A percentile compares a stretch with the other conserved stretches of the same genome.
These are phyloP conservation scores for Zygoascus flipseniorum DNA, from an alignment of 805 yeast species.

Conservation along the genomic window DNA sequence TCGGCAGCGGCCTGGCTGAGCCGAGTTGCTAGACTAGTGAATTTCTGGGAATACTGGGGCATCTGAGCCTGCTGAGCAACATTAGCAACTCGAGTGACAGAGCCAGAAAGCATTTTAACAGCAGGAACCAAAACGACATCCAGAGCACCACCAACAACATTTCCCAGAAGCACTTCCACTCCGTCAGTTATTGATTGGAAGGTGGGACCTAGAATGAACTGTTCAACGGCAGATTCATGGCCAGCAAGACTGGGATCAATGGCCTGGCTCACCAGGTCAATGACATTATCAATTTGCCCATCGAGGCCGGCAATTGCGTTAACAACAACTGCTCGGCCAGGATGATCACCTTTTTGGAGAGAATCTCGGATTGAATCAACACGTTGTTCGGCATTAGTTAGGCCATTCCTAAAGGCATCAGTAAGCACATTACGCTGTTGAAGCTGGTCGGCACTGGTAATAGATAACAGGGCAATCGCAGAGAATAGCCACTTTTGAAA, in stretches of 20 bases:
- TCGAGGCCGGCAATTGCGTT: constrained; percentile 26
- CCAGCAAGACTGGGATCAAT: constrained; percentile 21
- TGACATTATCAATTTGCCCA: constrained; percentile 26
- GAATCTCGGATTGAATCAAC: not conserved
- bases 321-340: constrained; percentile 12
- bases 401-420: not conserved
- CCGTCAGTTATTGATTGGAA: constrained; percentile 29
- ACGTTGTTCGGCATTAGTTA: constrained; percentile 15
- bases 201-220: constrained; percentile 22
- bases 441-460: not conserved
- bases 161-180: constrained; percentile 25
- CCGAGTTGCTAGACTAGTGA: constrained; percentile 10
- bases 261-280: constrained; percentile 17
- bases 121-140: constrained; percentile 23
- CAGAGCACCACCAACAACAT: constrained; percentile 8
- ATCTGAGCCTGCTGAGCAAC: constrained; percentile 17
- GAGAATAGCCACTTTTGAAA: not conserved
- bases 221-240: constrained; percentile 11
- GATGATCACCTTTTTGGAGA: constrained; percentile 1
- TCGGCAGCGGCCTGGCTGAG: constrained; percentile 1
- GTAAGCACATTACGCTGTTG: constrained; percentile 1
- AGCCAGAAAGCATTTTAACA: constrained; percentile 13
- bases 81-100: constrained; percentile 14
- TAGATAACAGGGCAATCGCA: not conserved
- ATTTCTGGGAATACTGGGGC: constrained; percentile 13